Evolutionary conservation across 305 asterid species (phyloP), one percentile per base, ranked within the genome.

Genomic region (Fraxinus sp.): DNA sequence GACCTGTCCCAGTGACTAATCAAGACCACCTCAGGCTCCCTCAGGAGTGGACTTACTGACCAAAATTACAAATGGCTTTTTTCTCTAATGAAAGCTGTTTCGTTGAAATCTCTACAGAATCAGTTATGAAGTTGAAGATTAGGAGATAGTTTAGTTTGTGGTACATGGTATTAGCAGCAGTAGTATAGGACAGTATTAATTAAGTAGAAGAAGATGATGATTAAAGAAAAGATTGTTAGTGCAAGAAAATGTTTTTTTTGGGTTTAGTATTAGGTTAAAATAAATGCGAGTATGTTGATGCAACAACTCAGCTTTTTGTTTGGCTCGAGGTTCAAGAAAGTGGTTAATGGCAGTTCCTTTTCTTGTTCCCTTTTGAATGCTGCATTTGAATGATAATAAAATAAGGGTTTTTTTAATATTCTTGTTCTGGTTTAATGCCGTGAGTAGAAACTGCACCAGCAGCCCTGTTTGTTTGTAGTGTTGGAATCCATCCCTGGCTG

Each of bases 21-120:
- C 91, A 88, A 57, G 94, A 91, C 78, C 86, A 91, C 78, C 86
- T 90, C 37, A 78, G 86, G 80, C 90, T 88, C 16, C 89, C 89
- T 2, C 93, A 83, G 35, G 92, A 89, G 57, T 89, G 92, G 92
- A 89, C 74, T 26, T 68, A 68, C 74, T 68, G 74, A 68, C 35
- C n/a, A 24, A 64, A 64, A 8, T 22, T 64, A 24, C 35, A 22
- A 22, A 24, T 64, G 35, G 30, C 35, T 30, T 18, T 62, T 59
- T 7, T 62, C 30, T 62, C 71, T 22, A 62, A 7, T 62, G 72
- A 64, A 64, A 37, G 71, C 7, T 59, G 28, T 59, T 59, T 20
- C 14, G 13, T 18, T 7, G 32, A 62, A 64, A 64, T 9, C 71
- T 59, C 71, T 59, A 59, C 10, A 20, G 16, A 22, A 0, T 2